phyloP scores from a whole-genome alignment of 352 stramenopile species.

The Blastocystis sp. region DNA sequence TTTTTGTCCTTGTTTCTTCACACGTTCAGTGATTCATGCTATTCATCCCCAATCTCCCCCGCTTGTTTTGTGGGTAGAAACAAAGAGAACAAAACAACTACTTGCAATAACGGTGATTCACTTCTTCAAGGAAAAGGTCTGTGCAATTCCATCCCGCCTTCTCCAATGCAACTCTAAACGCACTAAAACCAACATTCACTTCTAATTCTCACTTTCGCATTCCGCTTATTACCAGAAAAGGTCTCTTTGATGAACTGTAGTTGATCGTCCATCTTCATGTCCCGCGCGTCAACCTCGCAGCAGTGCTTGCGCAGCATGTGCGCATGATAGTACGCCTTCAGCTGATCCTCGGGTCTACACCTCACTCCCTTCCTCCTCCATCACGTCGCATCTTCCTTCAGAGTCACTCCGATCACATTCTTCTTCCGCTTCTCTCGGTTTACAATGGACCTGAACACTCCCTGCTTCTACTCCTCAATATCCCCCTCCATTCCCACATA shows the following conservation, averaged over 20 bases:
- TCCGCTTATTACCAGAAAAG: not conserved
- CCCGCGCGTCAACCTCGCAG: not conserved
- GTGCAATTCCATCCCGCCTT: slow-evolving; percentile 41
- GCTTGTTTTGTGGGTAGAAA: too few relatives aligned
- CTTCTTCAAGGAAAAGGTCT: slow-evolving; percentile 65
- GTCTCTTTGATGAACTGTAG: slow-evolving; percentile 22
- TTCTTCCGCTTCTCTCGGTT: slow-evolving; percentile 20
- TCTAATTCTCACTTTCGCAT: not conserved
- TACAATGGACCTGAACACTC: slow-evolving; percentile 3
- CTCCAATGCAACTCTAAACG: not conserved
- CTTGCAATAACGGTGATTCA: slow-evolving; percentile 43
- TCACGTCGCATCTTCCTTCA: slow-evolving; percentile 13
- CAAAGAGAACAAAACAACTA: not conserved
- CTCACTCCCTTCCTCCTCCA: not conserved
- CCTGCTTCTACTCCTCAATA: not conserved
- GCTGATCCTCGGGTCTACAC: slow-evolving; percentile 40
- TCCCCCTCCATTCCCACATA: not conserved
- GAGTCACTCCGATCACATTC: not conserved
- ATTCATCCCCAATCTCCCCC: not conserved
- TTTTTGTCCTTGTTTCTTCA: not conserved
- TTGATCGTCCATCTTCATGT: not conserved
- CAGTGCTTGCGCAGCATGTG: slow-evolving; percentile 19
- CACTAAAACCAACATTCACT: not conserved
- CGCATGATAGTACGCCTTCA: slow-evolving; percentile 45
- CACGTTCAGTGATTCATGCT: not conserved